Conservation (phyloP, 352 stramenopile genomes). For the Pythium folliculosum region DNA sequence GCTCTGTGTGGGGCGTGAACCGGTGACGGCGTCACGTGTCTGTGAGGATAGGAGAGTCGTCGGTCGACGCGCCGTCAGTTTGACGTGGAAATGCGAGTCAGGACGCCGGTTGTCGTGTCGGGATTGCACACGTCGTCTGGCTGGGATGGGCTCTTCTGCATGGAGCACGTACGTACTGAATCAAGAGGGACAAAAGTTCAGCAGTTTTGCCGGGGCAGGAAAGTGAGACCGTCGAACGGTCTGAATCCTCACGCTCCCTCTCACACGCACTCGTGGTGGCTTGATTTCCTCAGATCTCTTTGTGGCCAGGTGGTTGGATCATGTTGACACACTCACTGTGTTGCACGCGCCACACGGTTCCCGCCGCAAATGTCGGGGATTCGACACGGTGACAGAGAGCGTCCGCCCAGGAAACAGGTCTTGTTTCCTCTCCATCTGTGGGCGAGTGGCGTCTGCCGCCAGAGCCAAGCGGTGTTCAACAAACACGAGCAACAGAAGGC, state of each 20-base stretch:
- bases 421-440: background rate
- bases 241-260: background rate
- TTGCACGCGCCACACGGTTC: too few relatives aligned
- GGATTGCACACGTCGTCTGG: background rate
- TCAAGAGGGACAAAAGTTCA: background rate
- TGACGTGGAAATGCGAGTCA: background rate
- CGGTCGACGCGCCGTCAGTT: background rate
- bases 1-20: background rate
- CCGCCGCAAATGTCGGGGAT: too few relatives aligned
- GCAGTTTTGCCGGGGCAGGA: background rate
- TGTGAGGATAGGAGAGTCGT: too few relatives aligned
- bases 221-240: background rate
- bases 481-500: background rate
- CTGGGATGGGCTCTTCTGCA: background rate
- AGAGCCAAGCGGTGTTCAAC: conserved; percentile 4
- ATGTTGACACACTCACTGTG: too few relatives aligned
- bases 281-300: background rate
- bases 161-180: background rate
- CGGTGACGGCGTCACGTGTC: background rate
- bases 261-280: background rate
- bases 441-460: background rate
- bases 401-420: too few relatives aligned
- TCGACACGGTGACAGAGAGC: too few relatives aligned
- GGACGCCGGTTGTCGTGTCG: background rate
- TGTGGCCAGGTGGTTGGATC: background rate